phyloP scores from a whole-genome alignment of 2,329 filamentous ascomycete species.

The Colletotrichum sidae region DNA sequence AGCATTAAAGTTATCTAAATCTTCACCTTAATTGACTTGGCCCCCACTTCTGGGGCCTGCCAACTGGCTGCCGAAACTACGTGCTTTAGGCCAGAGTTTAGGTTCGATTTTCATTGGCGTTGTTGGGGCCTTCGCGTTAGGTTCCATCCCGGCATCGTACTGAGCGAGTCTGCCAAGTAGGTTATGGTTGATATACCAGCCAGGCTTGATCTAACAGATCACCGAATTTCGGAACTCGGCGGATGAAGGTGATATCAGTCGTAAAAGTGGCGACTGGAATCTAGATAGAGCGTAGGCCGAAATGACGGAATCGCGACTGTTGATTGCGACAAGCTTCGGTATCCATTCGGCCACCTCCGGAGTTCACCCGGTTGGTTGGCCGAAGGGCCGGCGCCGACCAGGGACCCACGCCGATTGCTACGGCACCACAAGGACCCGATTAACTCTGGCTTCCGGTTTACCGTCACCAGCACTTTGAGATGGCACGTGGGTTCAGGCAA shows the following conservation, averaged over 20 bases:
- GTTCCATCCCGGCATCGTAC: no score
- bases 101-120: no score
- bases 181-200: no score
- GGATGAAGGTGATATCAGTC: neutral
- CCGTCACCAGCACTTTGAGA: constrained; percentile 1
- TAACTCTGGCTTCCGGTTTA: neutral
- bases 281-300: neutral
- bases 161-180: no score
- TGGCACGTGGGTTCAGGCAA: neutral
- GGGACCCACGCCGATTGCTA: constrained; percentile 10
- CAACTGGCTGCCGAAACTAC: no score
- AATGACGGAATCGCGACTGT: constrained; percentile 28
- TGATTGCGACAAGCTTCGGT: constrained; percentile 22
- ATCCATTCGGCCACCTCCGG: constrained; percentile 3
- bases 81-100: no score
- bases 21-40: no score
- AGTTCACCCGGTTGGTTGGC: constrained; percentile 26
- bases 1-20: no score
- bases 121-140: no score
- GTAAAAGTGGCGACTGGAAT: constrained; percentile 11
- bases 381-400: constrained; percentile 2
- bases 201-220: no score
- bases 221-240: neutral
- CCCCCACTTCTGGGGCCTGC: no score
- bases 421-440: neutral